Conservation (phyloP, 2,329 filamentous ascomycete species). For the Alternaria ethzedia region DNA sequence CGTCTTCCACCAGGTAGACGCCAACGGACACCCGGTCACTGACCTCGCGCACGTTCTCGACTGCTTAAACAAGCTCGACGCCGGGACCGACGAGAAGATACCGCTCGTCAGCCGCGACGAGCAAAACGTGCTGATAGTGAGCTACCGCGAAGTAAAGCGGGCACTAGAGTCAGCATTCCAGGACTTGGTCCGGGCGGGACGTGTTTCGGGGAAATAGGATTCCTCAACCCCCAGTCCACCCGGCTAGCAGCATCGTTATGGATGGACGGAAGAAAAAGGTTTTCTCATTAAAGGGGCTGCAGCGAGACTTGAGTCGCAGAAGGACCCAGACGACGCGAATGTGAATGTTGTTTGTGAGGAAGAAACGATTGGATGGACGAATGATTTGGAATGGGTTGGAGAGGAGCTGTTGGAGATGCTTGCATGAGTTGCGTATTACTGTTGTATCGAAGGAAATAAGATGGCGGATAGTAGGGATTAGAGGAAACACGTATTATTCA, state of each 20-base stretch:
- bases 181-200: conserved; percentile 55
- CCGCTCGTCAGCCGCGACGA: conserved; percentile 88
- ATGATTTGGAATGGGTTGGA: background rate
- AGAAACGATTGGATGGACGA: background rate
- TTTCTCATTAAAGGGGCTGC: background rate
- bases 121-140: conserved; percentile 85
- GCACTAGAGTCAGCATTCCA: conserved; percentile 67
- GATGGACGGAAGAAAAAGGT: background rate
- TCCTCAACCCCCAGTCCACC: conserved; percentile 14
- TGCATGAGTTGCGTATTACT: conserved; percentile 2
- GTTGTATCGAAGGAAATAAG: background rate
- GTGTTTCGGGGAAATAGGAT: conserved; percentile 37
- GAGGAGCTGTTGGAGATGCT: background rate
- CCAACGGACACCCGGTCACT: conserved; percentile 79
- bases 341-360: background rate
- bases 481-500: conserved; percentile 5
- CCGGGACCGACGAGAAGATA: conserved; percentile 84
- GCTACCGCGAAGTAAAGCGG: conserved; percentile 84
- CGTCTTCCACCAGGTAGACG: conserved; percentile 94
- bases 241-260: conserved; percentile 12
- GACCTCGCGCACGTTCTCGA: conserved; percentile 87
- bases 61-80: conserved; percentile 91
- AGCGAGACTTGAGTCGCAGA: background rate
- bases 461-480: background rate
- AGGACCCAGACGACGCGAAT: background rate